Base-by-base conservation (phyloP, 176 grass and related monocot genomes). In the Aegilops longissima region DNA sequence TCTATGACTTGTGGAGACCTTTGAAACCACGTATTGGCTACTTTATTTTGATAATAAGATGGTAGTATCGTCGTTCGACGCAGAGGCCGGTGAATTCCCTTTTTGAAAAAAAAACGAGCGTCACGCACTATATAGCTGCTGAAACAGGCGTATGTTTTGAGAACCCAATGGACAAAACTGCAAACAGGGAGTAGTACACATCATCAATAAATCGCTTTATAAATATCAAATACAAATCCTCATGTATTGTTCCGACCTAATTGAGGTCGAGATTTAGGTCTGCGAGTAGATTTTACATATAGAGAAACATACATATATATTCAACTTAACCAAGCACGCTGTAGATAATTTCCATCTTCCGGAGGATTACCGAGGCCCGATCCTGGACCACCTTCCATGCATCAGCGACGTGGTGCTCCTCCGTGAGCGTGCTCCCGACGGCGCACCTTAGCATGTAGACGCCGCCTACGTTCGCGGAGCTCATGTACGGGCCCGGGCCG, bases 381-480 rank as follows among this genome's bases (percentile, higher is more conserved):
- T 77, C 79, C 79, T 95, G 88, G 6, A 95, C 78, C 27, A 88
- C 66, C 31, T 88, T 84, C 93, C 93, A 95, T 24, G 93, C 88
- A 5, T 83, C 77, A 3, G 24, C 21, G 76, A 95, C 90, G 45
- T 95, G 90, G 1, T 88, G 63, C 70, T 90, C 83, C 85, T 95
- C 93, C n/a, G 93, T 95, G 18, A 95, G 73, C 18, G 88, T 90
- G 31, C 89, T 88, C 13, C 94, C 91, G 7, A 96, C 12, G 17
- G 94, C 89, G 61, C 92, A 96, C 82, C 94, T n/a, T 9, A 93
- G 54, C 73, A 91, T 83, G 88, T 85, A 93, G 20, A 86, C 54
- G 54, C 94, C 88, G 0, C 78, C 92, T 1, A 94, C 94, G 76
- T 39, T 90, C 0, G 88, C 88, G 13, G 87, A 93, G 76, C 90